phyloP scores from a whole-genome alignment of 23 red algal species.

The Gracilaria domingensis region DNA sequence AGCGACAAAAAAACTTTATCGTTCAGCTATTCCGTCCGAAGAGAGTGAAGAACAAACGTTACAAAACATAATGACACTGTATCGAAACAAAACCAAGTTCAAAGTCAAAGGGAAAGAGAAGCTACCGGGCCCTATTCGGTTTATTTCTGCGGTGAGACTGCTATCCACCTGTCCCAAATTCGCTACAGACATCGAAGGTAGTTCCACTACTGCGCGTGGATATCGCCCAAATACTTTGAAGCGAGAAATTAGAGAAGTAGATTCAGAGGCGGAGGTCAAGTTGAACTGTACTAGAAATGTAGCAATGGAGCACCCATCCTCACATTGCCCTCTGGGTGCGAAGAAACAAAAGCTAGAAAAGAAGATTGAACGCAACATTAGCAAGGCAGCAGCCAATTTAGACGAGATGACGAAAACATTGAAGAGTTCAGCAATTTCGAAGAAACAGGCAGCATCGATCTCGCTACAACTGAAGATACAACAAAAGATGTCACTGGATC shows the following conservation, averaged over 20 bases:
- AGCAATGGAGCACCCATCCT: background rate
- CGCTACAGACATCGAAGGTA: background rate
- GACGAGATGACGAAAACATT: constrained; percentile 1
- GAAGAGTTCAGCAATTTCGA: no score
- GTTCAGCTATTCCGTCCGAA: constrained; percentile 23
- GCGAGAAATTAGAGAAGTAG: background rate
- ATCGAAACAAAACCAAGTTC: constrained; percentile 31
- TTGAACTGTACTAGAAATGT: background rate
- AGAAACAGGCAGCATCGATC: constrained; percentile 10
- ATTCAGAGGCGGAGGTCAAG: background rate
- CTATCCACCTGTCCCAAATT: constrained; percentile 29
- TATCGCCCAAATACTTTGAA: background rate
- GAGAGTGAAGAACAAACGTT: constrained; percentile 32
- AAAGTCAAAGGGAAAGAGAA: background rate
- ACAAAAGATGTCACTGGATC: background rate
- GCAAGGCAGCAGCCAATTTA: background rate
- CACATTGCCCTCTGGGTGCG: background rate
- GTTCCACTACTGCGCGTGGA: background rate
- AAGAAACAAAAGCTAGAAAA: constrained; percentile 15
- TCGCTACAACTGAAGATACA: background rate
- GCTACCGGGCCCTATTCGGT: constrained; percentile 9
- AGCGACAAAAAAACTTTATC: constrained; percentile 25
- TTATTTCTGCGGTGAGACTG: background rate
- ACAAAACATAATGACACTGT: no score
- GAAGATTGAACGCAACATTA: background rate